phyloP scores from a whole-genome alignment of 192 early-diverging fungal species.

The Oehlia diaphana region DNA sequence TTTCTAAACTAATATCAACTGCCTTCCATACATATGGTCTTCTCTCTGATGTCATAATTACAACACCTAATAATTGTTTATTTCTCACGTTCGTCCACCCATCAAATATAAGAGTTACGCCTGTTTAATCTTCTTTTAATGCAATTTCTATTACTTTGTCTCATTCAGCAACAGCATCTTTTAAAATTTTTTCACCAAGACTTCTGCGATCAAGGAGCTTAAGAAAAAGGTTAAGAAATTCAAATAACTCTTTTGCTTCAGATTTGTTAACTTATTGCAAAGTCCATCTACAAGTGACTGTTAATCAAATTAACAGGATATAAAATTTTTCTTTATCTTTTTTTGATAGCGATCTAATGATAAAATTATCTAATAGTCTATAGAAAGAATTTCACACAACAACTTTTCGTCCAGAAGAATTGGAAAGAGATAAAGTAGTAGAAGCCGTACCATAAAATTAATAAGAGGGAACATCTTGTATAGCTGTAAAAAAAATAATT shows the following conservation, averaged over 20 bases:
- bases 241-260: neutral
- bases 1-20: neutral
- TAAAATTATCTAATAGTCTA: neutral
- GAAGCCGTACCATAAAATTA: too few relatives aligned
- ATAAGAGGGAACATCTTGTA: too few relatives aligned
- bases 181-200: neutral
- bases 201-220: neutral
- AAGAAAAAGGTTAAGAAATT: neutral
- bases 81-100: neutral
- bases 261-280: too few relatives aligned
- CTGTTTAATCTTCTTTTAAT: neutral
- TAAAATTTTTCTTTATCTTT: neutral
- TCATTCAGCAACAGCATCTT: neutral
- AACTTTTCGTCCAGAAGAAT: too few relatives aligned
- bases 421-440: too few relatives aligned
- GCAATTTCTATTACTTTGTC: neutral
- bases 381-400: neutral
- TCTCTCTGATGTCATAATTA: neutral
- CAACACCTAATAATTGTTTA: neutral
- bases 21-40: neutral
- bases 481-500: too few relatives aligned
- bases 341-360: neutral
- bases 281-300: neutral
- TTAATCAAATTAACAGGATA: neutral
- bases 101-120: too few relatives aligned